A percentile compares a stretch with the other conserved stretches of the same genome.
phyloP scores from a whole-genome alignment of 768 basidiomycete genomes.

The Suillus alpinus region DNA sequence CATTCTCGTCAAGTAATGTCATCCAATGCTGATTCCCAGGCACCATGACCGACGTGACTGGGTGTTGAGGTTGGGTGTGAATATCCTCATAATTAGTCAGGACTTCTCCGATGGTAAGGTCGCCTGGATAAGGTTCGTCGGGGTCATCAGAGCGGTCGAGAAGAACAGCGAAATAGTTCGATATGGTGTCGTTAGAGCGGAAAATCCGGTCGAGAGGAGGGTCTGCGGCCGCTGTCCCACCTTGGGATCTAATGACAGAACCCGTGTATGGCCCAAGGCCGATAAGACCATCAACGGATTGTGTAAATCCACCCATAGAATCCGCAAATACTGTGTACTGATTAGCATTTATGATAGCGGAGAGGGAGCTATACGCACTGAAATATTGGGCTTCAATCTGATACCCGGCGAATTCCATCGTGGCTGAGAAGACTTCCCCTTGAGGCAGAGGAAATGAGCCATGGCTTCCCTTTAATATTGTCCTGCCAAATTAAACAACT shows the following conservation, averaged over 20 bases:
- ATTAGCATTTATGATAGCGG: slow-evolving; percentile 6
- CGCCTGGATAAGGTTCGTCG: slow-evolving; percentile 49
- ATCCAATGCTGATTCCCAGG: slow-evolving; percentile 61
- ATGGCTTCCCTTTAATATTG: background rate
- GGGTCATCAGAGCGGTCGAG: slow-evolving; percentile 61
- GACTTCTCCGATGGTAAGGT: slow-evolving; percentile 61
- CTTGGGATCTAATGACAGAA: slow-evolving; percentile 41
- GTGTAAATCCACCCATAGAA: slow-evolving; percentile 3
- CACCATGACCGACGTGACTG: slow-evolving; percentile 40
- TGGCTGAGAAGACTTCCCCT: slow-evolving; percentile 30
- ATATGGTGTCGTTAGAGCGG: slow-evolving; percentile 49
- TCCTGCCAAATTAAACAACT: background rate
- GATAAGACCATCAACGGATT: slow-evolving; percentile 34
- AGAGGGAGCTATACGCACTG: slow-evolving; percentile 7
- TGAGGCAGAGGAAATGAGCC: background rate
- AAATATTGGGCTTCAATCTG: slow-evolving; percentile 45
- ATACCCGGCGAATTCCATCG: slow-evolving; percentile 34
- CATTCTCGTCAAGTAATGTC: slow-evolving; percentile 57
- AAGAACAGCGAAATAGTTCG: slow-evolving; percentile 62
- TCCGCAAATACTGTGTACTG: slow-evolving; percentile 19
- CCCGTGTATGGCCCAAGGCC: slow-evolving; percentile 65
- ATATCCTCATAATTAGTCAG: slow-evolving; percentile 49
- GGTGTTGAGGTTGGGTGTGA: slow-evolving; percentile 46
- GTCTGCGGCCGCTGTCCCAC: slow-evolving; percentile 40
- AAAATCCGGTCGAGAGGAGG: slow-evolving; percentile 67